These are phyloP conservation scores for Phaeosphaeria sp. DNA, from an alignment of 2,329 filamentous ascomycete species.

Conservation along the genomic window DNA sequence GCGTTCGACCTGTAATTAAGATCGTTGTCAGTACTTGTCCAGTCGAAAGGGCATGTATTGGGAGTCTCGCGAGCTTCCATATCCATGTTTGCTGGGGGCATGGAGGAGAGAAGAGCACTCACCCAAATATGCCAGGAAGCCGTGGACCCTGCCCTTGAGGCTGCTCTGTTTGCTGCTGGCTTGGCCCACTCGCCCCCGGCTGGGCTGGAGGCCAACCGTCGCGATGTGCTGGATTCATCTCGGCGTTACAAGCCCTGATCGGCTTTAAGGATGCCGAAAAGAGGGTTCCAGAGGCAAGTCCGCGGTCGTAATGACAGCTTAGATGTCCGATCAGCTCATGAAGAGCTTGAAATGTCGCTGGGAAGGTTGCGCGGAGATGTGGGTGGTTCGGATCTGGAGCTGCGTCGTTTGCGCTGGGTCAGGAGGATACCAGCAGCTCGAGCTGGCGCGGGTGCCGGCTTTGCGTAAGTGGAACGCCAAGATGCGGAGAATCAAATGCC, in stretches of 20 bases:
- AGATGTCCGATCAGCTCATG: constrained; percentile 26
- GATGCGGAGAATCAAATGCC: constrained; percentile 14
- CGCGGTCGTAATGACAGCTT: constrained; percentile 11
- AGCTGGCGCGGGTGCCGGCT: constrained; percentile 23
- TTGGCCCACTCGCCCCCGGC: constrained; percentile 55
- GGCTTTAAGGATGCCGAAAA: constrained; percentile 32
- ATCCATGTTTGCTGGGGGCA: constrained; percentile 20
- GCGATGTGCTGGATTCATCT: constrained; percentile 51
- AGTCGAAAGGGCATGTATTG: constrained; percentile 15
- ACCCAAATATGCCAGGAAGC: constrained; percentile 47
- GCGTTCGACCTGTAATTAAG: neutral
- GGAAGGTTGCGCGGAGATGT: constrained; percentile 9
- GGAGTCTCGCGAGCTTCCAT: constrained; percentile 19
- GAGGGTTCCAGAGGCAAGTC: constrained; percentile 22
- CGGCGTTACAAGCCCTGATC: constrained; percentile 40
- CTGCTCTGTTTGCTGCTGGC: constrained; percentile 47
- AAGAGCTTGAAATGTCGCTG: constrained; percentile 17
- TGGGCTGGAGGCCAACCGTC: constrained; percentile 54
- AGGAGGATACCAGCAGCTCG: constrained; percentile 30
- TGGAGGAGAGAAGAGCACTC: constrained; percentile 19
- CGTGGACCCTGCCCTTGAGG: constrained; percentile 41
- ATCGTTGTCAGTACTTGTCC: constrained; percentile 24
- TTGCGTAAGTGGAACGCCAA: constrained; percentile 21
- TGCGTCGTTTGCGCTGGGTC: constrained; percentile 25
- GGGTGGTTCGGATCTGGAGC: constrained; percentile 19